phyloP scores from a whole-genome alignment of 352 stramenopile species.

The Phytophthora meadii region DNA sequence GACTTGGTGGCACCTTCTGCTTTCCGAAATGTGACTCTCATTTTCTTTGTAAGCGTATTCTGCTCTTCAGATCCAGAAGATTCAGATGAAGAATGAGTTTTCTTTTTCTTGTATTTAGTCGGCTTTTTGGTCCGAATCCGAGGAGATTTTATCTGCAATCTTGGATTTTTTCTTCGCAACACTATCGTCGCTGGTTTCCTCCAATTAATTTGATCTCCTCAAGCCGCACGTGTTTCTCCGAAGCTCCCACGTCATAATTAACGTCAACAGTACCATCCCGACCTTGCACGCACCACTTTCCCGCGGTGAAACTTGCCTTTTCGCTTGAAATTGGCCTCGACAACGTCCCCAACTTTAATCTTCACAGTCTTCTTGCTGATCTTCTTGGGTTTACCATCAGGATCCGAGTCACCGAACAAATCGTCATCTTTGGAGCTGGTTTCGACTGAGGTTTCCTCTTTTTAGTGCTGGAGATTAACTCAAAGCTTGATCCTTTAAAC shows the following conservation, averaged over 20 bases:
- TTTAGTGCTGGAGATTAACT: constrained; percentile 12
- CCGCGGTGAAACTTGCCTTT: constrained; percentile 48
- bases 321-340: constrained; percentile 48
- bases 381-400: constrained; percentile 12
- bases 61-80: constrained; percentile 21
- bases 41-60: constrained; percentile 31
- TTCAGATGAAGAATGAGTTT: constrained; percentile 25
- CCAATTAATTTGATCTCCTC: constrained; percentile 24
- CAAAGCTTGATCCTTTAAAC: constrained; percentile 27
- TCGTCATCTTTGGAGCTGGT: constrained; percentile 27
- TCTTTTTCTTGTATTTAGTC: constrained; percentile 21
- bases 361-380: neutral
- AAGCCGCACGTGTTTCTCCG: constrained; percentile 28
- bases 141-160: neutral
- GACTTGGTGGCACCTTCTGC: constrained; percentile 32
- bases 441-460: constrained; percentile 25
- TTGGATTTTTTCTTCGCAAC: constrained; percentile 19
- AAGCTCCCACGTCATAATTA: constrained; percentile 44
- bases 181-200: constrained; percentile 21
- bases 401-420: constrained; percentile 40
- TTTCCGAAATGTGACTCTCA: constrained; percentile 49
- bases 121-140: constrained; percentile 20
- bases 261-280: constrained; percentile 42
- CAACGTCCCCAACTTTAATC: constrained; percentile 34
- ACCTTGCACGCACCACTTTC: constrained; percentile 31